These are phyloP conservation scores for Aspergillus tubingensis DNA, from an alignment of 2,329 filamentous ascomycete species.

Conservation along the genomic window DNA sequence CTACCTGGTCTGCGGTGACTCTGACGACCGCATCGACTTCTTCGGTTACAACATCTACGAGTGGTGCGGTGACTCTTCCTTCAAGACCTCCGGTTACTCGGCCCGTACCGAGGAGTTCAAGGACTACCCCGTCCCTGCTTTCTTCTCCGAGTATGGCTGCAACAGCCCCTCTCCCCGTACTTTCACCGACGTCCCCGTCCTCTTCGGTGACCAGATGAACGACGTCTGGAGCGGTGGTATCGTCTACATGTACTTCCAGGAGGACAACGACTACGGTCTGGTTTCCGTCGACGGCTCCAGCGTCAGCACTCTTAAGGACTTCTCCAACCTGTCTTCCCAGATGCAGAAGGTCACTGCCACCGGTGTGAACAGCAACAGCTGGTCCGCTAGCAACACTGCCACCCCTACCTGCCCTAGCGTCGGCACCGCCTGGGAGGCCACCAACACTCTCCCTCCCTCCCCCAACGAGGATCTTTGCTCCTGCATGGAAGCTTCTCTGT, in stretches of 20 bases:
- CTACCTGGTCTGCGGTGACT: conserved; percentile 88
- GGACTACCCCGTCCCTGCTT: conserved; percentile 88
- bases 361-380: conserved; percentile 65
- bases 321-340: conserved; percentile 68
- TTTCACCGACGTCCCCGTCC: conserved; percentile 80
- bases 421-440: conserved; percentile 67
- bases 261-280: conserved; percentile 76
- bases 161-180: conserved; percentile 71
- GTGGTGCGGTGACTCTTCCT: conserved; percentile 89
- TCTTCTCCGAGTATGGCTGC: conserved; percentile 99
- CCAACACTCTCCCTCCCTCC: conserved; percentile 71
- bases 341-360: conserved; percentile 69
- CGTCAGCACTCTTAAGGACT: conserved; percentile 72
- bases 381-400: conserved; percentile 72
- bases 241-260: conserved; percentile 98
- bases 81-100: conserved; percentile 74
- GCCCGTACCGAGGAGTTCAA: conserved; percentile 82
- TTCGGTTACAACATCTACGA: conserved; percentile 99
- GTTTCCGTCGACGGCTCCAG: conserved; percentile 64
- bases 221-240: conserved; percentile 91
- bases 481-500: conserved; percentile 78
- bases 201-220: conserved; percentile 81
- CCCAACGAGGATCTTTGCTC: conserved; percentile 77
- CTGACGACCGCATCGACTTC: conserved; percentile 77
- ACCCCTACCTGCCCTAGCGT: conserved; percentile 70